phyloP scores from a whole-genome alignment of 768 basidiomycete genomes.

The Neoboletus brunneissimus region DNA sequence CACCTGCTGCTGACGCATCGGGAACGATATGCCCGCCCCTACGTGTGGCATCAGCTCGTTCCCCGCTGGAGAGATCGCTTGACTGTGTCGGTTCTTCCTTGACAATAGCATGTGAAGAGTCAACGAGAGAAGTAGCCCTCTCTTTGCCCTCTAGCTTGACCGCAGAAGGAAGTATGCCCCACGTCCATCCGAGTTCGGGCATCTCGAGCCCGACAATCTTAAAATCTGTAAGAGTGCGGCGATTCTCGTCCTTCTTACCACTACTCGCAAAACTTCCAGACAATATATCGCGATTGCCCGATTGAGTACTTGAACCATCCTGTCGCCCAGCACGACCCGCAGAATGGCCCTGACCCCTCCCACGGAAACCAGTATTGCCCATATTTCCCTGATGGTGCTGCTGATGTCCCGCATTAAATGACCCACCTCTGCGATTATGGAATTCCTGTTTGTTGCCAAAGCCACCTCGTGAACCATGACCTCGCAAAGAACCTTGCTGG shows the following conservation, averaged over 20 bases:
- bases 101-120: constrained; percentile 31
- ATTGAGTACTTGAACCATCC: constrained; percentile 32
- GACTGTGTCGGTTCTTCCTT: constrained; percentile 32
- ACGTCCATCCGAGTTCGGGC: constrained; percentile 78
- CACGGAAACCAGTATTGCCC: constrained; percentile 50
- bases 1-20: constrained; percentile 31
- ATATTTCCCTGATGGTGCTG: constrained; percentile 35
- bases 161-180: constrained; percentile 60
- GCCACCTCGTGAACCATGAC: constrained; percentile 64
- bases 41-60: constrained; percentile 17
- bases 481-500: constrained; percentile 50
- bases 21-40: constrained; percentile 21
- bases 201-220: constrained; percentile 92
- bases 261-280: constrained; percentile 42
- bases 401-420: constrained; percentile 51
- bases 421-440: constrained; percentile 62
- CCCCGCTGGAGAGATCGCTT: constrained; percentile 19
- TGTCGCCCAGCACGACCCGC: constrained; percentile 39
- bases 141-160: constrained; percentile 39
- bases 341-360: constrained; percentile 58
- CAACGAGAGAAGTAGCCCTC: constrained; percentile 29
- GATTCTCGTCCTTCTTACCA: constrained; percentile 85
- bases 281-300: constrained; percentile 50
- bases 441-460: constrained; percentile 62
- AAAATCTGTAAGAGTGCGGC: constrained; percentile 95